These are phyloP conservation scores for Iris macrosiphon DNA, from an alignment of 106 monocot genomes.

Conservation along the genomic window DNA sequence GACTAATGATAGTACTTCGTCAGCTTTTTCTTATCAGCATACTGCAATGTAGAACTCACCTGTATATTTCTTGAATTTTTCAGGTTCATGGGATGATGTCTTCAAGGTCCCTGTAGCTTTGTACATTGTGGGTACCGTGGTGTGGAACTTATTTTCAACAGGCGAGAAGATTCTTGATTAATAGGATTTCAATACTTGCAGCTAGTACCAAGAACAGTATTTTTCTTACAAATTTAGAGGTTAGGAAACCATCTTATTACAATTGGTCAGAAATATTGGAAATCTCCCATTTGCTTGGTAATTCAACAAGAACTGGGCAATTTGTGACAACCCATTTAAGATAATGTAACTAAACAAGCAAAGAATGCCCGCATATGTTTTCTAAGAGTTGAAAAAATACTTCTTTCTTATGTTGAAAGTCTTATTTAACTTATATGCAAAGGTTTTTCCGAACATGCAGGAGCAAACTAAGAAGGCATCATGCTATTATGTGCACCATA, in stretches of 20 bases:
- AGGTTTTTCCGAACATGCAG: no score
- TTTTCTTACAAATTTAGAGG: conserved; percentile 8
- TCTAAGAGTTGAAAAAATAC: no score
- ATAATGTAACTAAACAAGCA: conserved; percentile 8
- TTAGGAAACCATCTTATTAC: not conserved
- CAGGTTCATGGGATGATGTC: conserved; percentile 98
- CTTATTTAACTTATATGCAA: no score
- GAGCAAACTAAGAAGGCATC: no score
- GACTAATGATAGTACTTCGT: no score
- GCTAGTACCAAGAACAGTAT: not conserved
- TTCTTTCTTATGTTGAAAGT: no score
- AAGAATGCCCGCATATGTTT: no score
- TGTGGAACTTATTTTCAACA: conserved; percentile 92
- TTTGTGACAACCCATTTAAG: not conserved
- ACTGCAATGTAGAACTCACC: no score
- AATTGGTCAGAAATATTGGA: not conserved
- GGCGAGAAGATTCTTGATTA: conserved; percentile 93
- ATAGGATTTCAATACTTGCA: not conserved
- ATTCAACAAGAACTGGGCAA: not conserved
- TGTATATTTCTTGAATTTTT: not conserved
- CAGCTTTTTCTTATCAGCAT: no score
- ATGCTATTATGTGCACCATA: no score
- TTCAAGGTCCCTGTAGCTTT: conserved; percentile 85
- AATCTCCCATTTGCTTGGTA: conserved; percentile 2
- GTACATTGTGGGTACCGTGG: conserved; percentile 78